Evolutionary conservation across 2,329 filamentous ascomycete species (phyloP).

Genomic region (Kalaharituber pfeilii): DNA sequence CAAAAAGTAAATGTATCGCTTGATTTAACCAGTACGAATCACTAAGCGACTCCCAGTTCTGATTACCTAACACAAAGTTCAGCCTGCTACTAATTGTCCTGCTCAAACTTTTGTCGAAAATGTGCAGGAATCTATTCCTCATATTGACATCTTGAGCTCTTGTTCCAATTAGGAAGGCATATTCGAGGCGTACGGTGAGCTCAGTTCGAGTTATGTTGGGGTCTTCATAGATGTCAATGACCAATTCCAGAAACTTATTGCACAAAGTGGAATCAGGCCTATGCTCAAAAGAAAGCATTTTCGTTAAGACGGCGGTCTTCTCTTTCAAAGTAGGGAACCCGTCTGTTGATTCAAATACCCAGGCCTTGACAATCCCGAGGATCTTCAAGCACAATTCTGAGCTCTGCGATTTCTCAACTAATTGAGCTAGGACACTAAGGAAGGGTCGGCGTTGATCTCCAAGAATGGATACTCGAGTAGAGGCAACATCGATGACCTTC

Average conservation of each 20-base stretch:
- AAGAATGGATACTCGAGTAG: conserved; percentile 77
- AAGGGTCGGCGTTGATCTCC: conserved; percentile 85
- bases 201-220: conserved; percentile 89
- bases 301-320: conserved; percentile 96
- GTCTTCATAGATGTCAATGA: conserved; percentile 96
- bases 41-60: conserved; percentile 90
- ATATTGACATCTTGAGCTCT: conserved; percentile 87
- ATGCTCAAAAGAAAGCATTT: conserved; percentile 93
- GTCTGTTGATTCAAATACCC: conserved; percentile 90
- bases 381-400: conserved; percentile 80
- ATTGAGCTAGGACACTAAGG: conserved; percentile 78
- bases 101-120: conserved; percentile 90
- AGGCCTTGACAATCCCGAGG: conserved; percentile 77
- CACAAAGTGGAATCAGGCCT: conserved; percentile 68
- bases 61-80: conserved; percentile 65
- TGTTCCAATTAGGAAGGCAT: conserved; percentile 92
- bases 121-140: conserved; percentile 89
- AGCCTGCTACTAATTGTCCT: conserved; percentile 77
- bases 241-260: conserved; percentile 82
- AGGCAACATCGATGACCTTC: conserved; percentile 85
- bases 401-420: conserved; percentile 89
- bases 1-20: conserved; percentile 80
- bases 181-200: conserved; percentile 90
- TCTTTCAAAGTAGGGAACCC: conserved; percentile 96
- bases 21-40: conserved; percentile 97